Percentiles rank a stretch among this genome's conserved stretches.
phyloP scores from a whole-genome alignment of 2,329 filamentous ascomycete species.

The Aspergillus ochraceoroseus region DNA sequence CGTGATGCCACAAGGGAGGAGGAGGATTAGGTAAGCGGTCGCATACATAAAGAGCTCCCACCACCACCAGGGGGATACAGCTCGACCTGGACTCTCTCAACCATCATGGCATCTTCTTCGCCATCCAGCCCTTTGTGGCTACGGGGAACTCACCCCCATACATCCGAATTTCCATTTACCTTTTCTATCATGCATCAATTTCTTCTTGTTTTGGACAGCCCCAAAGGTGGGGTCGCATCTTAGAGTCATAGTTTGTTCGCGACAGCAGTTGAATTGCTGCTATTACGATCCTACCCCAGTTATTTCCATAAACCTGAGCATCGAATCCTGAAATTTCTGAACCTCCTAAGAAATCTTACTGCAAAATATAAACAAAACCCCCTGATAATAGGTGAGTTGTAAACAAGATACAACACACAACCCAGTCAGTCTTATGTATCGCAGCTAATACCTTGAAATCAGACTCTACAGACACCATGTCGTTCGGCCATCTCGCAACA shows the following conservation, averaged over 20 bases:
- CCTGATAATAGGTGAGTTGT: slow-evolving; percentile 2
- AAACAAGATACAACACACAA: neutral
- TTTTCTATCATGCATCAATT: slow-evolving; percentile 5
- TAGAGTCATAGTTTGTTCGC: slow-evolving; percentile 20
- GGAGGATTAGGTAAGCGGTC: slow-evolving; percentile 23
- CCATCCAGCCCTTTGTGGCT: slow-evolving; percentile 21
- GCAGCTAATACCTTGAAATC: neutral
- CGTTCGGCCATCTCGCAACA: slow-evolving; percentile 52
- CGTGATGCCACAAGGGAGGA: no score
- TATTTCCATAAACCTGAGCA: neutral
- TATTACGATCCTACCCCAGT: slow-evolving; percentile 13
- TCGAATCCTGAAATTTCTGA: no score
- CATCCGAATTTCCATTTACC: slow-evolving; percentile 7
- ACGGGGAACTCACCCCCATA: slow-evolving; percentile 4
- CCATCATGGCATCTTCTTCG: slow-evolving; percentile 23
- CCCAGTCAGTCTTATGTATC: neutral
- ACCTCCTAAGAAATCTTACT: neutral
- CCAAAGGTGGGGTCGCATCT: slow-evolving; percentile 34
- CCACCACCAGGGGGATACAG: no score
- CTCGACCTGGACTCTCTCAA: slow-evolving; percentile 10
- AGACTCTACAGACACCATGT: slow-evolving; percentile 40
- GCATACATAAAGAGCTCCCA: slow-evolving; percentile 3
- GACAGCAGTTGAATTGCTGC: slow-evolving; percentile 21
- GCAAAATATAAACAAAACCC: neutral
- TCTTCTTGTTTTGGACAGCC: slow-evolving; percentile 21